A percentile compares a stretch with the other conserved stretches of the same genome.
Evolutionary conservation across 2,329 filamentous ascomycete genomes (phyloP).

Genomic region (Plenodomus lindquistii): DNA sequence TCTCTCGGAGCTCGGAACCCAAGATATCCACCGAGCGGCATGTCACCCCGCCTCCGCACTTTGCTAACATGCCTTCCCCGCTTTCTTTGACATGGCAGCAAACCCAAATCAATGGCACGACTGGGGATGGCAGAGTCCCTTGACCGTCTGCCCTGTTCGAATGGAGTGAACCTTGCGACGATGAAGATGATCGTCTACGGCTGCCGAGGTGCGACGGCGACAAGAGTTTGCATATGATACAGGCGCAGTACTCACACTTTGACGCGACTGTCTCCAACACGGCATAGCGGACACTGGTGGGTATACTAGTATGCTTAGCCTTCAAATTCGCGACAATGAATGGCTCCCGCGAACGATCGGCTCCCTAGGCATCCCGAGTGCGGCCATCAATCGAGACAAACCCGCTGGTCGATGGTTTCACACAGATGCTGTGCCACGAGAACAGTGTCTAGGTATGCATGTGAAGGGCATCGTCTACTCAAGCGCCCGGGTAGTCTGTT

Average conservation of each 20-base stretch:
- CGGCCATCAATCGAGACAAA: not conserved
- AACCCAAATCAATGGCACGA: too few relatives aligned
- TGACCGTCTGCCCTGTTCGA: too few relatives aligned
- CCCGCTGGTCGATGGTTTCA: not conserved
- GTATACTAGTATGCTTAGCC: not conserved
- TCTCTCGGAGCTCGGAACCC: not conserved
- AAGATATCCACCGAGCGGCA: not conserved
- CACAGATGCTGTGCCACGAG: not conserved
- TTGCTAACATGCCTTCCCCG: not conserved
- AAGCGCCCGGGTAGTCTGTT: too few relatives aligned
- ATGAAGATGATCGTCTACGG: not conserved
- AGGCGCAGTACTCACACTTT: not conserved
- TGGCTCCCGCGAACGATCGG: slow-evolving; percentile 1
- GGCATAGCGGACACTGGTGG: not conserved
- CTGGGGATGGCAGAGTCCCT: too few relatives aligned
- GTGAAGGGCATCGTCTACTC: not conserved
- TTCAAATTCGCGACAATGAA: not conserved
- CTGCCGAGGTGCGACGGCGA: not conserved
- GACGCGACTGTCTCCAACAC: not conserved
- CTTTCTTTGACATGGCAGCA: not conserved
- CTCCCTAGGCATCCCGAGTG: slow-evolving; percentile 4
- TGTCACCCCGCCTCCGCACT: not conserved
- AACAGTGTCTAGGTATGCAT: not conserved
- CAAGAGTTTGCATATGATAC: not conserved
- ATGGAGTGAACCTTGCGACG: too few relatives aligned